phyloP scores from a whole-genome alignment of 768 basidiomycete genomes.

The Macrolepiota fuliginosa region DNA sequence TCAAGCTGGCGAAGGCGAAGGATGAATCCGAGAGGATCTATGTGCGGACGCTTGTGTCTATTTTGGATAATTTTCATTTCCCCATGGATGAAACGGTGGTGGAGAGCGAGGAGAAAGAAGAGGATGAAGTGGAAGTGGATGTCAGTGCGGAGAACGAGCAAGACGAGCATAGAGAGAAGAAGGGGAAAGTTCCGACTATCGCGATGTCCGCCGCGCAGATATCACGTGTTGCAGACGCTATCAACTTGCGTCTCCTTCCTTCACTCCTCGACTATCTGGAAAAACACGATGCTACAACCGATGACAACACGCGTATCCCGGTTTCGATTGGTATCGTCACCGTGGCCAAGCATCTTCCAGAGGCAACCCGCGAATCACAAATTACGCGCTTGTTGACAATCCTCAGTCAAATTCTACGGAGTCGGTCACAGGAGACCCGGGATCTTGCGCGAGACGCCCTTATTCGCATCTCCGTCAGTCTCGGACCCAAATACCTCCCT shows the following conservation, averaged over 20 bases:
- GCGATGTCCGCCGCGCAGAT: conserved; percentile 13
- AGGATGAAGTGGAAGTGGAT: conserved; percentile 19
- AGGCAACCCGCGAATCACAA: conserved; percentile 58
- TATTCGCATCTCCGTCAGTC: conserved; percentile 68
- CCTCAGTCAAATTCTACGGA: conserved; percentile 88
- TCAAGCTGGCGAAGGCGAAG: conserved; percentile 66
- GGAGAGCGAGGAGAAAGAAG: conserved; percentile 19
- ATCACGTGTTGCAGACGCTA: conserved; percentile 66
- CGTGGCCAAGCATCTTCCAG: conserved; percentile 80
- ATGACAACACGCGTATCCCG: conserved; percentile 86
- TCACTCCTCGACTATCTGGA: conserved; percentile 78
- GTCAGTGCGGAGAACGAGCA: conserved; percentile 20
- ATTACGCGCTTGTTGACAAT: conserved; percentile 77
- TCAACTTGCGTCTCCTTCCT: conserved; percentile 76
- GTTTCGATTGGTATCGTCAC: conserved; percentile 84
- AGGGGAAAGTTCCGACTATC: not conserved
- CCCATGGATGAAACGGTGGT: conserved; percentile 63
- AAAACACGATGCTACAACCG: conserved; percentile 71
- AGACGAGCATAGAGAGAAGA: conserved; percentile 15
- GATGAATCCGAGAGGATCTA: conserved; percentile 74
- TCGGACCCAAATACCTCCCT: conserved; percentile 76
- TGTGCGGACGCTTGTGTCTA: conserved; percentile 78
- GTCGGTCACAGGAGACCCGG: conserved; percentile 89
- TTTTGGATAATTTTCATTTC: conserved; percentile 92
- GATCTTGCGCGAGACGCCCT: conserved; percentile 84